Evolutionary conservation across 148 eudicot genomes (phyloP).

Genomic region (Talinum fruticosum): DNA sequence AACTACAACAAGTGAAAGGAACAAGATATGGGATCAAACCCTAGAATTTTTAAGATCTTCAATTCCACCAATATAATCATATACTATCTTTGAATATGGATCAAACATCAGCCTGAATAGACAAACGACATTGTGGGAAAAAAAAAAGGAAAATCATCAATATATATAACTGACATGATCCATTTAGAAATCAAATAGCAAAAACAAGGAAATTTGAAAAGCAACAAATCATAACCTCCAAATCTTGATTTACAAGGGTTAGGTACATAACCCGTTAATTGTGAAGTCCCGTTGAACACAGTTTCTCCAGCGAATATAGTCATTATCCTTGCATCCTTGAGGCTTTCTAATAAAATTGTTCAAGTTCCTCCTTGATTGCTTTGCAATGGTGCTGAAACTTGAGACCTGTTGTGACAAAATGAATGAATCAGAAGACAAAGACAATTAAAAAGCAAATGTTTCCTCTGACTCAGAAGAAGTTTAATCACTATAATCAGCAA

Average conservation of each 20-base stretch:
- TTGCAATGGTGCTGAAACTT: slow-evolving; percentile 32
- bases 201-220: background rate
- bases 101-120: slow-evolving; percentile 32
- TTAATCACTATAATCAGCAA: background rate
- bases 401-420: slow-evolving; percentile 27
- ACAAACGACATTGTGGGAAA: background rate
- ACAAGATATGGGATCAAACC: slow-evolving; percentile 23
- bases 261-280: slow-evolving; percentile 24
- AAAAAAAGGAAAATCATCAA: background rate
- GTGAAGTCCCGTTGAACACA: slow-evolving; percentile 35
- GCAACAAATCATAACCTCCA: background rate
- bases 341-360: slow-evolving; percentile 16
- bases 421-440: background rate
- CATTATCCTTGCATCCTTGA: slow-evolving; percentile 22
- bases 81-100: slow-evolving; percentile 31
- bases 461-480: background rate
- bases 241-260: background rate
- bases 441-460: background rate
- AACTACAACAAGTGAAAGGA: background rate
- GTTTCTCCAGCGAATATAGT: slow-evolving; percentile 32
- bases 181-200: background rate
- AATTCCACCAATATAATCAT: slow-evolving; percentile 34
- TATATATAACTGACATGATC: background rate
- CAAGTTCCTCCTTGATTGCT: slow-evolving; percentile 6
- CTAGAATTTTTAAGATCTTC: slow-evolving; percentile 33